Percentiles rank a stretch among this genome's conserved stretches.
phyloP scores from a whole-genome alignment of 2,329 filamentous ascomycete species.

The Coleophoma eucalyptorum region DNA sequence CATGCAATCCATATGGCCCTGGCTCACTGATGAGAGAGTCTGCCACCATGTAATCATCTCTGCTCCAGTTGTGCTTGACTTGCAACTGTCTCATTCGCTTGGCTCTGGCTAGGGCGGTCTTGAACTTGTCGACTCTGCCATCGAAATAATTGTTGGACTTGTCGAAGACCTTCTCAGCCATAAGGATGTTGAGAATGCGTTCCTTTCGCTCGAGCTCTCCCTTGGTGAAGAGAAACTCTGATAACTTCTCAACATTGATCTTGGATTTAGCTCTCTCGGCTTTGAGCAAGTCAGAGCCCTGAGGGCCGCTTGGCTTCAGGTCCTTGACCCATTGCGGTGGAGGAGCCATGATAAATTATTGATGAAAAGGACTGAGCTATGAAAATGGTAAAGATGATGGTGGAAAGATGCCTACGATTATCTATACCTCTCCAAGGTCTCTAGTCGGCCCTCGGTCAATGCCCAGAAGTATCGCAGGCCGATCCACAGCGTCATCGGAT shows the following conservation, averaged over 20 bases:
- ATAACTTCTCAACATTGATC: slow-evolving; percentile 63
- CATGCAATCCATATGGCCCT: slow-evolving; percentile 70
- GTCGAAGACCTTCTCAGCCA: slow-evolving; percentile 68
- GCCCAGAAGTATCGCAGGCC: not conserved
- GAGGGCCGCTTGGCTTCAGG: slow-evolving; percentile 61
- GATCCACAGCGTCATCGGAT: too few species aligned
- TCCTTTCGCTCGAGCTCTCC: slow-evolving; percentile 58
- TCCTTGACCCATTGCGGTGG: slow-evolving; percentile 58
- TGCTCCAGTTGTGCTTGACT: slow-evolving; percentile 62
- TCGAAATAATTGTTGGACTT: slow-evolving; percentile 76
- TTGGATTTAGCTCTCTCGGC: slow-evolving; percentile 65
- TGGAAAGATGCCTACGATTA: not conserved
- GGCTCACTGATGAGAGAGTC: slow-evolving; percentile 70
- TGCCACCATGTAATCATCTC: slow-evolving; percentile 60
- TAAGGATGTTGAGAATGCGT: slow-evolving; percentile 59
- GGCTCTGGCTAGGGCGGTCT: slow-evolving; percentile 64
- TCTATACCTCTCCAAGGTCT: not conserved
- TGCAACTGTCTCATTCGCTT: slow-evolving; percentile 67
- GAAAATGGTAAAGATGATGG: not conserved
- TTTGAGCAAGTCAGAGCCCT: slow-evolving; percentile 66
- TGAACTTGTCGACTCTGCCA: slow-evolving; percentile 64
- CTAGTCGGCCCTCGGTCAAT: not conserved
- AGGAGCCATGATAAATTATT: slow-evolving; percentile 21
- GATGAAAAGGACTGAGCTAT: not conserved
- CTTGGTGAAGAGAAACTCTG: slow-evolving; percentile 66